Evolutionary conservation across 2,329 filamentous ascomycete genomes (phyloP), one percentile per base, ranked within the genome.

Genomic region (Claviceps humidiphila): DNA sequence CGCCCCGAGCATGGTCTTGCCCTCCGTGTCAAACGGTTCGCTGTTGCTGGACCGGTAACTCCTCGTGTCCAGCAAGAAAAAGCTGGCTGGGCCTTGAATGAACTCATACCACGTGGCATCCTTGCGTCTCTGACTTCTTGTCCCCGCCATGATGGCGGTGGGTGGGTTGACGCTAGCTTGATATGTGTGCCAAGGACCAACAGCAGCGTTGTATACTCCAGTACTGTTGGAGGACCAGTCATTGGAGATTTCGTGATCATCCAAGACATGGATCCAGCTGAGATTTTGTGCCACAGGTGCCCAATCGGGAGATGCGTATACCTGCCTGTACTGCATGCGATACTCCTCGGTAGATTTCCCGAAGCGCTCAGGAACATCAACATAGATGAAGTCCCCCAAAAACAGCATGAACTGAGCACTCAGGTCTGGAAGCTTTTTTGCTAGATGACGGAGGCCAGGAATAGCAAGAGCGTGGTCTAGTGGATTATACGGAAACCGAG

Each of bases 271-370:
- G 45, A 97, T 88, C 93, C 93, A 98, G 60, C 90, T 94, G n/a
- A 97, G 73, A 52, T 89, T 83, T 58, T 85, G 76, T 1, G 81
- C 81, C 11, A 87, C 82, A 0, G 81, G 72, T 1, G 79, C 74
- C 93, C 93, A 98, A 58, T 95, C 91, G 0, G 91, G 91, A 2
- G 90, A 95, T 0, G 88, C 85, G 63, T 98, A 98, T n/a, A 96
- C 84, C 60, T 94, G 89, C 20, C 91, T 84, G 64, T 98, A 98
- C 64, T 96, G 89, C 63, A 88, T 81, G 49, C 90, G 81, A 66
- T 96, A 98, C 61, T 89, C 82, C 51, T 87, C 82, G 1, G 76
- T 71, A 0, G 80, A 76, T 42, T 77, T 81, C 11, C 89, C 89
- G 63, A 90, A 85, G 9, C 85, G 81, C 47, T 81, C 76, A 0